These are phyloP conservation scores for Saccharomyces cerevisiae DNA, from an alignment of 805 yeast genomes.

Conservation along the genomic window DNA sequence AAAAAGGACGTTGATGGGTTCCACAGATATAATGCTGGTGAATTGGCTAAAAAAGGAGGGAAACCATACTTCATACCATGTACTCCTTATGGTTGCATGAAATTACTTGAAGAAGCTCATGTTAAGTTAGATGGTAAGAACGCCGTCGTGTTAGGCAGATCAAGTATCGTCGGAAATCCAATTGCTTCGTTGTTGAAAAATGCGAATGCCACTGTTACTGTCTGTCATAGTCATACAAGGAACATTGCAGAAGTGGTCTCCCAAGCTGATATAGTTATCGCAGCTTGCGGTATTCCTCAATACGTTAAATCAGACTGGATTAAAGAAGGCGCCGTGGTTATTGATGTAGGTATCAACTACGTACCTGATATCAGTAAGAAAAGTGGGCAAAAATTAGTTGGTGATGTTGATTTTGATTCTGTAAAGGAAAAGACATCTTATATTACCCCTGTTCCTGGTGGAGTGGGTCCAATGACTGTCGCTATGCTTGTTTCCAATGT, in stretches of 20 bases:
- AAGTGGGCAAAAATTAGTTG: slow-evolving; percentile 80
- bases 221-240: slow-evolving; percentile 60
- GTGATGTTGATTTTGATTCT: slow-evolving; percentile 80
- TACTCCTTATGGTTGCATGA: slow-evolving; percentile 75
- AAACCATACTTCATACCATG: slow-evolving; percentile 67
- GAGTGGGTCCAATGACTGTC: slow-evolving; percentile 99
- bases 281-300: slow-evolving; percentile 84
- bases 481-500: slow-evolving; percentile 90
- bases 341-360: slow-evolving; percentile 94
- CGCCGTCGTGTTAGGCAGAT: slow-evolving; percentile 81
- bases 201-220: slow-evolving; percentile 68
- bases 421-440: slow-evolving; percentile 53
- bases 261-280: slow-evolving; percentile 69
- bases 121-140: slow-evolving; percentile 52
- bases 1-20: slow-evolving; percentile 80
- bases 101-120: slow-evolving; percentile 49
- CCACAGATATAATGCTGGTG: slow-evolving; percentile 70
- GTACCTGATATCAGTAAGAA: slow-evolving; percentile 65
- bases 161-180: slow-evolving; percentile 81
- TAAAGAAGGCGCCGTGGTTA: slow-evolving; percentile 74
- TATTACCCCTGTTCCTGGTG: slow-evolving; percentile 97
- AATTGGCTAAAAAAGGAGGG: slow-evolving; percentile 65
- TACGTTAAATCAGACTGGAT: slow-evolving; percentile 84
- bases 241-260: slow-evolving; percentile 43
- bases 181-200: slow-evolving; percentile 62